Conservation (phyloP, 176 grass and related monocot genomes). For the Hyparrhenia diplandra region DNA sequence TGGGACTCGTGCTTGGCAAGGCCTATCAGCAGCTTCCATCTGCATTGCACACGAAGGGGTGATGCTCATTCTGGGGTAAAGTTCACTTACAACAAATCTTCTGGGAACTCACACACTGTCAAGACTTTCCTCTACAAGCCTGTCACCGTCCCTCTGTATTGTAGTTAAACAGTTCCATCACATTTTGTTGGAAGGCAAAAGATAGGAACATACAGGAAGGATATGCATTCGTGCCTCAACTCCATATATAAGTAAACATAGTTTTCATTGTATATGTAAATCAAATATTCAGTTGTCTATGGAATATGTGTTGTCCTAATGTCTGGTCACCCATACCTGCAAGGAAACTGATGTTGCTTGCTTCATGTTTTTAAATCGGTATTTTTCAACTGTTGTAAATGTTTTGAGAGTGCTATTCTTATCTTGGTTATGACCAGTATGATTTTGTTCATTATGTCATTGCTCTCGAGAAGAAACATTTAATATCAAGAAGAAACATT, state of each 20-base stretch:
- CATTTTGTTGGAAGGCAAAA: neutral
- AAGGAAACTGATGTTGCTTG: neutral
- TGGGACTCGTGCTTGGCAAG: conserved; percentile 94
- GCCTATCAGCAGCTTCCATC: conserved; percentile 83
- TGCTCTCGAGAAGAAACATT: neutral
- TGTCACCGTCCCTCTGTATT: conserved; percentile 53
- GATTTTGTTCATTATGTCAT: neutral
- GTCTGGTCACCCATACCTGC: neutral
- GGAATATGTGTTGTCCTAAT: neutral
- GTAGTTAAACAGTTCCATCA: conserved; percentile 33
- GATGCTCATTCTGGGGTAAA: conserved; percentile 84
- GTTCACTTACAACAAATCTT: conserved; percentile 70
- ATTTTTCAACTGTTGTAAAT: neutral
- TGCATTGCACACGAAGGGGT: conserved; percentile 65
- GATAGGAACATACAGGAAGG: neutral
- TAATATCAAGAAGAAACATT: too few relatives aligned
- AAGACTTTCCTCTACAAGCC: conserved; percentile 91
- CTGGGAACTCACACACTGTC: conserved; percentile 65
- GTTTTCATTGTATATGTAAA: neutral
- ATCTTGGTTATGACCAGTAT: neutral
- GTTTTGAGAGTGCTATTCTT: neutral
- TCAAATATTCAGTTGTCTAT: neutral
- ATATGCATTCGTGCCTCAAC: neutral
- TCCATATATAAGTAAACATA: neutral
- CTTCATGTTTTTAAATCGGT: neutral